Conservation (phyloP, 2,329 filamentous ascomycete genomes). For the Rutstroemia sp. region DNA sequence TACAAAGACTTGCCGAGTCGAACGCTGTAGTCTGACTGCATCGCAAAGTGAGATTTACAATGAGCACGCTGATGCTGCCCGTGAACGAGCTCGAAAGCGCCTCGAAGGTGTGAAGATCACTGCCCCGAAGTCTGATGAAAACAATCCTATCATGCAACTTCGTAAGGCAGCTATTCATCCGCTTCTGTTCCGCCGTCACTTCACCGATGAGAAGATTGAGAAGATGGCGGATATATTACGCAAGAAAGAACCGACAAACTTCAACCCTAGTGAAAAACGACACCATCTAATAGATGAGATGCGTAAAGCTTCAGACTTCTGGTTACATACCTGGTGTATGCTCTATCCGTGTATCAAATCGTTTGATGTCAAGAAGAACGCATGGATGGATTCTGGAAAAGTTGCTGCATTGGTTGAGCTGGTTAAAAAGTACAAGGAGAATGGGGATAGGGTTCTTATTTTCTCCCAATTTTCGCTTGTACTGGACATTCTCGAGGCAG, state of each 20-base stretch:
- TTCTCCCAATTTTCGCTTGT: slow-evolving; percentile 93
- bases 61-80: slow-evolving; percentile 55
- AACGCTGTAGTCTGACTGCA: slow-evolving; percentile 72
- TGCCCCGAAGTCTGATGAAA: slow-evolving; percentile 45
- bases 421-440: slow-evolving; percentile 62
- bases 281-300: slow-evolving; percentile 49
- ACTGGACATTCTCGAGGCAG: slow-evolving; percentile 81
- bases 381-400: slow-evolving; percentile 68
- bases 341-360: slow-evolving; percentile 48
- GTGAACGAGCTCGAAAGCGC: slow-evolving; percentile 49
- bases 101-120: slow-evolving; percentile 43
- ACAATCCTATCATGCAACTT: slow-evolving; percentile 80
- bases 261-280: slow-evolving; percentile 41
- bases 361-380: slow-evolving; percentile 46
- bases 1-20: slow-evolving; percentile 67
- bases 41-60: slow-evolving; percentile 69
- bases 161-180: slow-evolving; percentile 91
- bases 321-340: slow-evolving; percentile 58
- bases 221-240: slow-evolving; percentile 74
- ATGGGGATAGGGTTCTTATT: slow-evolving; percentile 80
- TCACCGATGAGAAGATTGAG: slow-evolving; percentile 64
- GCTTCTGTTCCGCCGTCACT: slow-evolving; percentile 76
- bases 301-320: slow-evolving; percentile 53
- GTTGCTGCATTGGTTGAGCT: slow-evolving; percentile 73
- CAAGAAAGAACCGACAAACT: slow-evolving; percentile 51